phyloP scores from a whole-genome alignment of 495 filamentous ascomycete genomes.

The Aspergillus baeticus region DNA sequence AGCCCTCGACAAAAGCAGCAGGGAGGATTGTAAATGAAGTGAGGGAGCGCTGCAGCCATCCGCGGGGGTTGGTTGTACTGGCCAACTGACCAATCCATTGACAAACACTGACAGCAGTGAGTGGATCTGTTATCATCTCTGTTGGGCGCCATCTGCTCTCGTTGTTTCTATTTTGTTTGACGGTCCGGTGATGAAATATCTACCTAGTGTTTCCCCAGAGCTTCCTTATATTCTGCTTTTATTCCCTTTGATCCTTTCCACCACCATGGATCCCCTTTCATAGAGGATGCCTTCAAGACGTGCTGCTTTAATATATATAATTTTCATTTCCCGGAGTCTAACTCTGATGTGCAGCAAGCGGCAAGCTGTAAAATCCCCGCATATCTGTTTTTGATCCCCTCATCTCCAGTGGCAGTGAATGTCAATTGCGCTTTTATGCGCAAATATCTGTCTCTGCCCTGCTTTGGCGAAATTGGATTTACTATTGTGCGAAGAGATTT shows the following conservation, averaged over 20 bases:
- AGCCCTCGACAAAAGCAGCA: slow-evolving; percentile 1
- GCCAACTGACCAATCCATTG: slow-evolving; percentile 18
- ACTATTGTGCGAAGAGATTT: slow-evolving; percentile 2
- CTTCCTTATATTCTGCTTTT: slow-evolving; percentile 11
- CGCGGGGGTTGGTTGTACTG: slow-evolving; percentile 25
- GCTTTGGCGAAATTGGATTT: slow-evolving; percentile 10
- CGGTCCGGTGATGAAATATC: slow-evolving; percentile 5
- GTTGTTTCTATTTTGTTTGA: slow-evolving; percentile 10
- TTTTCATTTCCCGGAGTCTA: neutral
- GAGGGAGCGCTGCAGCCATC: slow-evolving; percentile 24
- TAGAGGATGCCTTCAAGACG: slow-evolving; percentile 3
- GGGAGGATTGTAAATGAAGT: slow-evolving; percentile 1
- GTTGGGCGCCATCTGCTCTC: slow-evolving; percentile 6
- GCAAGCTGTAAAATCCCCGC: slow-evolving; percentile 7
- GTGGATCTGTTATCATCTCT: slow-evolving; percentile 14
- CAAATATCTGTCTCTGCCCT: neutral
- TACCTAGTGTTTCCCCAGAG: neutral
- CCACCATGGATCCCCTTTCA: slow-evolving; percentile 2
- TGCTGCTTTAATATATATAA: slow-evolving; percentile 8
- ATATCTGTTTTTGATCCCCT: slow-evolving; percentile 10
- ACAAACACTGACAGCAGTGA: slow-evolving; percentile 25
- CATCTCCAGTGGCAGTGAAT: slow-evolving; percentile 19
- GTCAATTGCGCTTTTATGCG: slow-evolving; percentile 11
- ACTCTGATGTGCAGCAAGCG: neutral
- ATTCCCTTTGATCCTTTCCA: slow-evolving; percentile 2